Percentiles rank a stretch among this genome's conserved stretches.
Conservation (phyloP, 139 green algal species). For the Edaphochlamys debaryana region DNA sequence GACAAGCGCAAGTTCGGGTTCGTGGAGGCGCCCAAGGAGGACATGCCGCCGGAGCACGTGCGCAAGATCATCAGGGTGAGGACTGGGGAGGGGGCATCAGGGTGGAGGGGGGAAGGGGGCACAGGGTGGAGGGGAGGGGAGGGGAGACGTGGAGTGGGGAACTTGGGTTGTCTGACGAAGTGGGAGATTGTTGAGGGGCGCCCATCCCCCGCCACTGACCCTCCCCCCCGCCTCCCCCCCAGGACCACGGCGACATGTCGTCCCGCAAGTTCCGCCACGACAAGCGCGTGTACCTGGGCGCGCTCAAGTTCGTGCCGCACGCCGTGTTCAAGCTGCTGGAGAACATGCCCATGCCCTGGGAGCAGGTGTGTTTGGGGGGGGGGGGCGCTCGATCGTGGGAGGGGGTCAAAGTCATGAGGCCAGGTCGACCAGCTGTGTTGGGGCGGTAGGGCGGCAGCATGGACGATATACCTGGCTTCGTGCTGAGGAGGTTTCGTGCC, state of each 20-base stretch:
- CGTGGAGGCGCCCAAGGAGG: constrained; percentile 92
- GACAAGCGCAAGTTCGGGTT: constrained; percentile 94
- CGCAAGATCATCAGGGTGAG: constrained; percentile 91
- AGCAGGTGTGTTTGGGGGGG: constrained; percentile 76
- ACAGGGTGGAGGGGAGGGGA: not conserved
- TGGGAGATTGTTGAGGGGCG: too few species aligned
- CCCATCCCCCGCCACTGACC: too few species aligned
- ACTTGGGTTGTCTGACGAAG: too few species aligned
- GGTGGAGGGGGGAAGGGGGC: too few species aligned
- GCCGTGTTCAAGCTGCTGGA: constrained; percentile 99
- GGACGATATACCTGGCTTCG: too few species aligned
- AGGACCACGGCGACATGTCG: constrained; percentile 99
- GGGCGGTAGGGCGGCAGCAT: too few species aligned
- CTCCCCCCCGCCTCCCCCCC: not conserved
- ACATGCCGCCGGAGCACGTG: constrained; percentile 99
- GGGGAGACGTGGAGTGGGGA: too few species aligned
- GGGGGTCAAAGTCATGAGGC: too few species aligned
- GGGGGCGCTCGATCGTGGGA: not conserved
- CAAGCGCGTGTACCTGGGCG: constrained; percentile 99
- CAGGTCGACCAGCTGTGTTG: too few species aligned
- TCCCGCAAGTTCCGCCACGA: constrained; percentile 97
- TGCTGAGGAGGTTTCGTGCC: too few species aligned
- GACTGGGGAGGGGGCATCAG: too few species aligned
- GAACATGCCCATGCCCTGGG: constrained; percentile 99
- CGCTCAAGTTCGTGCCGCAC: constrained; percentile 99